Conservation (phyloP, 139 green algal genomes). For the Diplosphaera chodatii region DNA sequence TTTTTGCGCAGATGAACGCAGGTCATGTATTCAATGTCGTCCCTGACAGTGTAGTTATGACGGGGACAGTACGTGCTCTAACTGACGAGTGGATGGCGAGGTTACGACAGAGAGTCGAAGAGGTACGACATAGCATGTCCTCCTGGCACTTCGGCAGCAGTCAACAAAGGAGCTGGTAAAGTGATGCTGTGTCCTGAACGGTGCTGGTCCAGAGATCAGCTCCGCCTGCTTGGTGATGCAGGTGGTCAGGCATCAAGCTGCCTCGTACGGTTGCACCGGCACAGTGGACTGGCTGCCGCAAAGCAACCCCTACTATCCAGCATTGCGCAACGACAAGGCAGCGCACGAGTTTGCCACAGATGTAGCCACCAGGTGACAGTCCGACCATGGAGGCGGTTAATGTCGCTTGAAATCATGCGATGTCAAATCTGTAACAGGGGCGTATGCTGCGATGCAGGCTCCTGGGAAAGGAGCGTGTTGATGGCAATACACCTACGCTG, state of each 20-base stretch:
- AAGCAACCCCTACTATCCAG: constrained; percentile 65
- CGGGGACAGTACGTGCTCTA: constrained; percentile 63
- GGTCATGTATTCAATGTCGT: constrained; percentile 82
- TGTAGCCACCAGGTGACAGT: constrained; percentile 33
- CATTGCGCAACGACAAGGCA: constrained; percentile 66
- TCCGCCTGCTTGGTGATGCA: constrained; percentile 8
- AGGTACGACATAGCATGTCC: constrained; percentile 2
- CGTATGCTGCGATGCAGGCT: constrained; percentile 20
- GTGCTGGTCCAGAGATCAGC: no score
- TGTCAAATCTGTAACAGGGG: no score
- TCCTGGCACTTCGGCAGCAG: no score
- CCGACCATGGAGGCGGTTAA: no score
- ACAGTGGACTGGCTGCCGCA: constrained; percentile 61
- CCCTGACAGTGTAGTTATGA: constrained; percentile 54
- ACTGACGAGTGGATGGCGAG: constrained; percentile 26
- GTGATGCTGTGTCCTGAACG: no score
- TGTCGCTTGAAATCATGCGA: no score
- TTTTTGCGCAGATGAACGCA: constrained; percentile 35
- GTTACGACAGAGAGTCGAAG: constrained; percentile 35
- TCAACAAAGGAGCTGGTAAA: no score
- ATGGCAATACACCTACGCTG: constrained; percentile 38
- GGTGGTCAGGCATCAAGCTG: constrained; percentile 36
- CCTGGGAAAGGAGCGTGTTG: constrained; percentile 5
- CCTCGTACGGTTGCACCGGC: constrained; percentile 54
- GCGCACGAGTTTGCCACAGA: constrained; percentile 42